Conservation (phyloP, 495 filamentous ascomycete species). For the Bathelium albidoporum region DNA sequence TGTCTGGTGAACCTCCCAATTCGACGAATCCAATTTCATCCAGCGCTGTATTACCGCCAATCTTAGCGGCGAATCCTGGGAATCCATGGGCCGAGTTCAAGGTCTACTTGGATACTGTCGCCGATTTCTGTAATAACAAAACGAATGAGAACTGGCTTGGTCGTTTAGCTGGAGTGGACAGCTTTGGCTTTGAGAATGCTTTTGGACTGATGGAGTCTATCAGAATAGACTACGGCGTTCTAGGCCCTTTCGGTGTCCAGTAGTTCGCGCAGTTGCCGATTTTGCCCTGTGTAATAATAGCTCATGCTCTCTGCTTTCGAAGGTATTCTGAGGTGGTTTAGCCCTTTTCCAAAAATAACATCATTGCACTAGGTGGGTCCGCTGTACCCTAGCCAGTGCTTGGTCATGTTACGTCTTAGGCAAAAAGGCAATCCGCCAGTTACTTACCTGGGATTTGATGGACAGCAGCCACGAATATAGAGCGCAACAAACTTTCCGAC, state of each 20-base stretch:
- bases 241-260: slow-evolving; percentile 11
- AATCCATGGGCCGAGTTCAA: slow-evolving; percentile 30
- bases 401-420: too few relatives aligned
- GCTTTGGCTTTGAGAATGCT: slow-evolving; percentile 27
- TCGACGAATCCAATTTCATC: slow-evolving; percentile 13
- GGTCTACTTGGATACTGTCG: slow-evolving; percentile 23
- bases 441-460: too few relatives aligned
- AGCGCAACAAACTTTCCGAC: too few relatives aligned
- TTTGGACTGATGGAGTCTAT: slow-evolving; percentile 24
- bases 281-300: too few relatives aligned
- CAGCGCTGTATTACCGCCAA: slow-evolving; percentile 7
- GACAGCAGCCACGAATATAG: too few relatives aligned
- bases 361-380: too few relatives aligned
- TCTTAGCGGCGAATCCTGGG: slow-evolving; percentile 23
- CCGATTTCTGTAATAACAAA: slow-evolving; percentile 23
- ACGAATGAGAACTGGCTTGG: slow-evolving; percentile 32
- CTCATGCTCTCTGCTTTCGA: too few relatives aligned
- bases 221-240: slow-evolving; percentile 23
- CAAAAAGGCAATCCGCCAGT: too few relatives aligned
- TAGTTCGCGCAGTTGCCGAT: too few relatives aligned
- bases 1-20: slow-evolving; percentile 14
- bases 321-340: too few relatives aligned
- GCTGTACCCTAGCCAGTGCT: too few relatives aligned
- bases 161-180: slow-evolving; percentile 27
- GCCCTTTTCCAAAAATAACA: too few relatives aligned